Conservation (phyloP, 2,329 filamentous ascomycete species). For the Cylindrodendrum hubeiense region DNA sequence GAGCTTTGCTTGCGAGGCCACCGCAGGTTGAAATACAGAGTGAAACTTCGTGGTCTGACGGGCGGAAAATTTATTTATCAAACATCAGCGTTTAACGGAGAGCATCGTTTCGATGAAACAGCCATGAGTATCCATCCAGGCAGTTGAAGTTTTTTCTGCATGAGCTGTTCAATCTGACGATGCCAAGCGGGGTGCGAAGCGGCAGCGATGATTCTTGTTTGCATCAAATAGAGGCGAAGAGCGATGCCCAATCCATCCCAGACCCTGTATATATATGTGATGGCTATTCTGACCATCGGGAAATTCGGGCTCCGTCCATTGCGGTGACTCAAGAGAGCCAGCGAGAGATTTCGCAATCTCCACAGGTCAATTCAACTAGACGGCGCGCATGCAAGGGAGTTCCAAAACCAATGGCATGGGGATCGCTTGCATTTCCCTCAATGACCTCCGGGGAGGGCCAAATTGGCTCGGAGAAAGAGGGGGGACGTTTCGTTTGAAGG, state of each 20-base stretch:
- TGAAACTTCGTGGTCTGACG: constrained; percentile 15
- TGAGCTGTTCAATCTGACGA: neutral
- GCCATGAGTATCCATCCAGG: neutral
- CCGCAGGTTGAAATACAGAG: neutral
- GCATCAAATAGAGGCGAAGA: neutral
- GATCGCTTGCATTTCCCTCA: neutral
- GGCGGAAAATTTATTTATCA: neutral
- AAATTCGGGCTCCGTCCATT: constrained; percentile 17
- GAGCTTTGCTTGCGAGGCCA: neutral
- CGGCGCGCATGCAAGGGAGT: neutral
- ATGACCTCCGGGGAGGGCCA: neutral
- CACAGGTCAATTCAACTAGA: neutral
- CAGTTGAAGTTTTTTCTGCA: neutral
- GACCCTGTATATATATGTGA: neutral
- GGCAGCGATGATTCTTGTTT: neutral
- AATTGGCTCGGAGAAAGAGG: neutral
- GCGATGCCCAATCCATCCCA: neutral
- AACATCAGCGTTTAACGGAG: neutral
- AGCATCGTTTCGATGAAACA: neutral
- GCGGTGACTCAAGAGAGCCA: neutral
- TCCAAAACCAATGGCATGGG: neutral
- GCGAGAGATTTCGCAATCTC: neutral
- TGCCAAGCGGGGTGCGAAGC: neutral
- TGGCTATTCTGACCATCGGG: constrained; percentile 5
- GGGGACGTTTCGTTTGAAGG: constrained; percentile 14